These are phyloP conservation scores for Macadamia tetraphylla DNA, from an alignment of 164 flowering plant species.

Conservation along the genomic window DNA sequence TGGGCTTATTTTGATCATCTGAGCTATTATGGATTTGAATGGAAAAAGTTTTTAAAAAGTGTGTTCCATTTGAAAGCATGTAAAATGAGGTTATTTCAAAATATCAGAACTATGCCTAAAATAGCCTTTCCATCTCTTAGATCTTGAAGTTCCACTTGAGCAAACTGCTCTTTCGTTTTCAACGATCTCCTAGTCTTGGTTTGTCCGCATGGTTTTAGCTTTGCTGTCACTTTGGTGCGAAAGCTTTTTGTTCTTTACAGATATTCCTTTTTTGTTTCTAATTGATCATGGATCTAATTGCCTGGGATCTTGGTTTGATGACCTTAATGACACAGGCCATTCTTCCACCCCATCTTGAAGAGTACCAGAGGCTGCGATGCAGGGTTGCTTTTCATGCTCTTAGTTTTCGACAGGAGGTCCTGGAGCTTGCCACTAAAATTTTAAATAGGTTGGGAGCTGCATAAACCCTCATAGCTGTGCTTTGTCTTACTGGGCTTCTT, in stretches of 20 bases:
- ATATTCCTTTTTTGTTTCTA: neutral
- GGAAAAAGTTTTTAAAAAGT: neutral
- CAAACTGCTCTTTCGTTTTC: neutral
- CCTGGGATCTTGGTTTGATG: neutral
- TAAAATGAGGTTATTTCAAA: neutral
- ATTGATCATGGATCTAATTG: neutral
- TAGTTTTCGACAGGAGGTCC: slow-evolving; percentile 76
- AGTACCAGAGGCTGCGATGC: slow-evolving; percentile 88
- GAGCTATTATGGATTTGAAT: too few species aligned
- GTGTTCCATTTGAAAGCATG: neutral
- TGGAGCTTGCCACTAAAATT: slow-evolving; percentile 69
- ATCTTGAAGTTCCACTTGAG: too few species aligned
- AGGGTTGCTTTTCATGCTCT: slow-evolving; percentile 94
- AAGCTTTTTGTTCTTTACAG: neutral
- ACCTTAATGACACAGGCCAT: slow-evolving; percentile 41
- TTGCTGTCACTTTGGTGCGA: neutral
- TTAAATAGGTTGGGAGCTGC: slow-evolving; percentile 47
- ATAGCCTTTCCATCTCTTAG: neutral
- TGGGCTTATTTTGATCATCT: too few species aligned
- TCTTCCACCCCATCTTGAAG: slow-evolving; percentile 77
- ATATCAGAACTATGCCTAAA: neutral
- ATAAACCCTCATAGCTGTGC: neutral
- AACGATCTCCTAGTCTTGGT: neutral
- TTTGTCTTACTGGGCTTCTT: neutral
- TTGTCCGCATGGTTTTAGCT: neutral